These are phyloP conservation scores for Colletotrichum orchidophilum DNA, from an alignment of 2,329 filamentous ascomycete species.

Conservation along the genomic window DNA sequence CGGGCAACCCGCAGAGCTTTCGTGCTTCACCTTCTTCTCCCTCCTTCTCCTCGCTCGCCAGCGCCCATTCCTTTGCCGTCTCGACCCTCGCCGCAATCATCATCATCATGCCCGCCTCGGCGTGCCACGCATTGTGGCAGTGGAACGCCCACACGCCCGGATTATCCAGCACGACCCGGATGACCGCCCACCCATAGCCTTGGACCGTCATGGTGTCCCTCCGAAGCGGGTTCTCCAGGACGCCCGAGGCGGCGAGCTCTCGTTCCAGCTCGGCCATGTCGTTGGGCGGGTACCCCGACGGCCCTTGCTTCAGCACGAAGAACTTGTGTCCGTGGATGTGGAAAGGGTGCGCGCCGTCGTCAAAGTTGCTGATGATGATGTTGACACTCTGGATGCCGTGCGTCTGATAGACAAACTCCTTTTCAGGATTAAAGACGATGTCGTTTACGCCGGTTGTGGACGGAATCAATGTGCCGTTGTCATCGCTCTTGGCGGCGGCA, in stretches of 20 bases:
- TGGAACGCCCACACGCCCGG: slow-evolving; percentile 67
- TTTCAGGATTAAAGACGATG: slow-evolving; percentile 39
- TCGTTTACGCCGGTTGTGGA: slow-evolving; percentile 41
- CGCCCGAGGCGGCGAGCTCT: slow-evolving; percentile 34
- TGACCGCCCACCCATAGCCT: slow-evolving; percentile 62
- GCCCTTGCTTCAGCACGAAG: slow-evolving; percentile 52
- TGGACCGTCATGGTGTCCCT: slow-evolving; percentile 60
- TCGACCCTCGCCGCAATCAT: slow-evolving; percentile 56
- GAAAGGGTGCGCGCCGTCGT: slow-evolving; percentile 48
- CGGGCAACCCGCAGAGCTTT: slow-evolving; percentile 42
- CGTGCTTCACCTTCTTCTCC: too few species aligned
- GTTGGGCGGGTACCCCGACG: slow-evolving; percentile 46
- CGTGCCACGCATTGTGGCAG: slow-evolving; percentile 68
- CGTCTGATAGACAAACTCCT: slow-evolving; percentile 33
- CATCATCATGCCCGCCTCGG: slow-evolving; percentile 67
- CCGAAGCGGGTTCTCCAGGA: slow-evolving; percentile 44
- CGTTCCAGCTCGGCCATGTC: slow-evolving; percentile 36
- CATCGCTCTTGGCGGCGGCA: slow-evolving; percentile 11
- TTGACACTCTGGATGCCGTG: slow-evolving; percentile 33
- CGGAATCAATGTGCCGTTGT: background rate
- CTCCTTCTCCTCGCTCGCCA: slow-evolving; percentile 33
- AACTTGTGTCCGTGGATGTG: slow-evolving; percentile 71
- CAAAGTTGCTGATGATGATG: slow-evolving; percentile 45
- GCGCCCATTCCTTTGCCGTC: slow-evolving; percentile 38
- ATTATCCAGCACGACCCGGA: slow-evolving; percentile 66